Evolutionary conservation across 352 stramenopile species (phyloP).

Genomic region (Pythium folliculosum): DNA sequence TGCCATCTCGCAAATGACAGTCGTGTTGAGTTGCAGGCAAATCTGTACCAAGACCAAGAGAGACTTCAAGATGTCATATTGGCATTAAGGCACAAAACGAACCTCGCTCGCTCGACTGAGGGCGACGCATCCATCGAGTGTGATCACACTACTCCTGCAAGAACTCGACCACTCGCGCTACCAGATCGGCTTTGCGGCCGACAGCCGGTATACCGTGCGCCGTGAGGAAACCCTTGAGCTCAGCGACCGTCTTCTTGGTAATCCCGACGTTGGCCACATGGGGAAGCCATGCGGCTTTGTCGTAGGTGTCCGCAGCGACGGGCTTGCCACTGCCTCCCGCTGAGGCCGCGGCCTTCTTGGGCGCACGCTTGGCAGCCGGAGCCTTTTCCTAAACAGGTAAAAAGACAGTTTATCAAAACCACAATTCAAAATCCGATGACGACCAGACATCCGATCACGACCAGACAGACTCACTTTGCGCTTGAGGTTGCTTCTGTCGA

Average conservation of each 20-base stretch:
- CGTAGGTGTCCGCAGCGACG: conserved; percentile 40
- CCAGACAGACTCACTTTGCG: conserved; percentile 28
- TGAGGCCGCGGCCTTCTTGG: conserved; percentile 47
- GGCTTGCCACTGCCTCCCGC: conserved; percentile 19
- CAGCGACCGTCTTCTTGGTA: conserved; percentile 71
- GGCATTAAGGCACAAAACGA: no score
- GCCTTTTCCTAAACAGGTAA: conserved; percentile 12
- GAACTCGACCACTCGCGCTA: conserved; percentile 53
- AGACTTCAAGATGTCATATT: no score
- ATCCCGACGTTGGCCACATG: conserved; percentile 52
- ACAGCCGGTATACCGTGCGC: conserved; percentile 42
- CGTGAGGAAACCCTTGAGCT: conserved; percentile 71
- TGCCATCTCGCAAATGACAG: no score
- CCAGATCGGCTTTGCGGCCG: conserved; percentile 69
- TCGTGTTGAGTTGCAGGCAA: no score
- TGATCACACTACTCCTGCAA: conserved; percentile 42
- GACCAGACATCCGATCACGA: background rate
- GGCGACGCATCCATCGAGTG: no score
- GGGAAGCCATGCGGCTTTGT: conserved; percentile 50
- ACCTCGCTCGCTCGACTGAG: no score
- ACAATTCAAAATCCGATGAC: no score
- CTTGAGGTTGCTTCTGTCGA: conserved; percentile 25
- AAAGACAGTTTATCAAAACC: no score
- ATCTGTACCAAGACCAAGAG: no score
- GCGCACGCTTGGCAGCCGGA: conserved; percentile 15